Conservation (phyloP, 1,139 yeast genomes). For the Pichia kudriavzevii region DNA sequence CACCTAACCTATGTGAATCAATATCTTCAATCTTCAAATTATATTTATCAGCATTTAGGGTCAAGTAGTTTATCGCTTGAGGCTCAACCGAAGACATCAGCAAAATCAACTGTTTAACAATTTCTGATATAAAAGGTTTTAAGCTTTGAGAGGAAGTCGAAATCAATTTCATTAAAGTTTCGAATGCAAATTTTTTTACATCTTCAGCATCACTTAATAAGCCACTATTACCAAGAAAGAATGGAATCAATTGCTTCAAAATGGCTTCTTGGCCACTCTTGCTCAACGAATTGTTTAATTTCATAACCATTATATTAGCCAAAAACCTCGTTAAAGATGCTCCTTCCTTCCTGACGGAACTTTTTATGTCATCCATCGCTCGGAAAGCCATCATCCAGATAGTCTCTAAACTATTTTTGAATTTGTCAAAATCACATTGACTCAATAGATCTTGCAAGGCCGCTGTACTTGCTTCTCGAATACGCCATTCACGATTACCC, state of each 20-base stretch:
- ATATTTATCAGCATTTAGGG: conserved; percentile 83
- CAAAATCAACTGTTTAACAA: conserved; percentile 61
- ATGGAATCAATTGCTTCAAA: conserved; percentile 64
- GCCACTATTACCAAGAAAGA: conserved; percentile 73
- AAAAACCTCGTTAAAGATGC: conserved; percentile 57
- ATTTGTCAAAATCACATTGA: conserved; percentile 46
- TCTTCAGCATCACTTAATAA: conserved; percentile 82
- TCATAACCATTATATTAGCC: conserved; percentile 55
- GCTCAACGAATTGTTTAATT: conserved; percentile 32
- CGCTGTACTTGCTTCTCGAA: conserved; percentile 78
- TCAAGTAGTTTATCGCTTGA: conserved; percentile 76
- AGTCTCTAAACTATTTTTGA: conserved; percentile 49
- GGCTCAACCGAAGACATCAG: conserved; percentile 89
- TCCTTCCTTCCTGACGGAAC: conserved; percentile 84
- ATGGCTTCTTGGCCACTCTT: conserved; percentile 43
- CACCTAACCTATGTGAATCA: conserved; percentile 69
- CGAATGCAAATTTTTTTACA: conserved; percentile 66
- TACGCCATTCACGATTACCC: conserved; percentile 88
- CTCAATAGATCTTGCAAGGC: conserved; percentile 70
- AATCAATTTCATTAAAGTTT: conserved; percentile 64
- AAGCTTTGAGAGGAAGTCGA: conserved; percentile 53
- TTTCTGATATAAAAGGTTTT: conserved; percentile 58
- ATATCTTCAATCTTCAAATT: conserved; percentile 64
- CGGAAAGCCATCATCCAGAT: conserved; percentile 89
- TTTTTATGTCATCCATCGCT: conserved; percentile 89